These are phyloP conservation scores for Scheffersomyces coipomensis DNA, from an alignment of 805 yeast species.

Conservation along the genomic window DNA sequence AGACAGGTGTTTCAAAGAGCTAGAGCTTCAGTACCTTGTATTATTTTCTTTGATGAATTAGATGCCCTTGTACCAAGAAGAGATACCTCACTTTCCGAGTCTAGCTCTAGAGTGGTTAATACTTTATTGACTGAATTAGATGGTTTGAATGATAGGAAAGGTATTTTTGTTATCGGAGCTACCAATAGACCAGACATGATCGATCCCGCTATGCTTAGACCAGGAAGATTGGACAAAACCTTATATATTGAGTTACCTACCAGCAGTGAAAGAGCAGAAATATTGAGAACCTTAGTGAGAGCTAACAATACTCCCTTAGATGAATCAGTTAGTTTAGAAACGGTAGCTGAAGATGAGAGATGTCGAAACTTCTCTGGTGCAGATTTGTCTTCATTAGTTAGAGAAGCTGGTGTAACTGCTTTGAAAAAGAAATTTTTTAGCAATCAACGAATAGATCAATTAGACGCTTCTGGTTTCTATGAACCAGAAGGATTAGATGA, in stretches of 20 bases:
- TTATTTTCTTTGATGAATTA: conserved; percentile 91
- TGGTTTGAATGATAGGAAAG: conserved; percentile 89
- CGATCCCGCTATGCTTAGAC: conserved; percentile 96
- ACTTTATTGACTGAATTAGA: conserved; percentile 92
- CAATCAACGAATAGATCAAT: conserved; percentile 37
- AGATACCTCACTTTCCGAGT: conserved; percentile 83
- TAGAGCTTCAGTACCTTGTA: conserved; percentile 91
- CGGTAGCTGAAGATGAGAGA: conserved; percentile 70
- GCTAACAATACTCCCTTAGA: conserved; percentile 76
- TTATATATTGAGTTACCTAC: conserved; percentile 87
- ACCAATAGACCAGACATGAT: conserved; percentile 98
- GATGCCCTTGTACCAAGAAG: conserved; percentile 96
- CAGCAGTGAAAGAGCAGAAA: conserved; percentile 75
- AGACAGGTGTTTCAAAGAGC: conserved; percentile 92
- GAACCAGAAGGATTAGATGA: conserved; percentile 24
- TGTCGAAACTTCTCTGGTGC: conserved; percentile 95
- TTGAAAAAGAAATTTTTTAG: conserved; percentile 70
- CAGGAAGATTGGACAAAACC: conserved; percentile 93
- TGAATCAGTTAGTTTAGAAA: conserved; percentile 54
- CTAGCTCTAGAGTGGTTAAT: conserved; percentile 91
- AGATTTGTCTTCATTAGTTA: conserved; percentile 83
- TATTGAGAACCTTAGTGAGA: conserved; percentile 70
- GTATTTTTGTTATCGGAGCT: conserved; percentile 94
- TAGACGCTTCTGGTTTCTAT: conserved; percentile 35
- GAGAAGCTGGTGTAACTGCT: conserved; percentile 93